Evolutionary conservation across 495 filamentous ascomycete genomes (phyloP).

Genomic region (Aspergillus egyptiacus): DNA sequence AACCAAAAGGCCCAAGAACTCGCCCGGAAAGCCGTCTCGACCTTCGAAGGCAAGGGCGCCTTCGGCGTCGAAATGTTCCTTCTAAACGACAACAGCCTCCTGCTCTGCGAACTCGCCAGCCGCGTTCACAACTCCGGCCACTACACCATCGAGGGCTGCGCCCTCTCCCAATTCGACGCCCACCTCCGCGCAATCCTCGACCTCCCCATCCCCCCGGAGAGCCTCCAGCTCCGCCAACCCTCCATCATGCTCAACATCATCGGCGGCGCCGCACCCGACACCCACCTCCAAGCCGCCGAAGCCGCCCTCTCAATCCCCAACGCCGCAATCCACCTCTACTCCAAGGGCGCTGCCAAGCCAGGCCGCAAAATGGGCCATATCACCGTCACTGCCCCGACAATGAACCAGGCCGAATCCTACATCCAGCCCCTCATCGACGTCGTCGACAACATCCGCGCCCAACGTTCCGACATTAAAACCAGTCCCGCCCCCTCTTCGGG

Average conservation of each 20-base stretch:
- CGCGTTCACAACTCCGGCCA: conserved; percentile 96
- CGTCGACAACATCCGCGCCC: conserved; percentile 58
- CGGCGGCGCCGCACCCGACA: conserved; percentile 62
- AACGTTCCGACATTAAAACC: conserved; percentile 46
- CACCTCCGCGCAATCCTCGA: conserved; percentile 84
- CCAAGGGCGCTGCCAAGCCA: conserved; percentile 75
- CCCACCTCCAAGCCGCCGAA: conserved; percentile 62
- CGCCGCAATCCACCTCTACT: conserved; percentile 80
- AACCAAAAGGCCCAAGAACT: conserved; percentile 65
- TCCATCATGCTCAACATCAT: conserved; percentile 98
- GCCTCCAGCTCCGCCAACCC: conserved; percentile 53
- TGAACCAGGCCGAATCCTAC: conserved; percentile 65
- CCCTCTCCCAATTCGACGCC: conserved; percentile 83
- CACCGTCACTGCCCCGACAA: conserved; percentile 63
- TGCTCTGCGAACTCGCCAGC: conserved; percentile 93
- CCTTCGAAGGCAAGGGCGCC: conserved; percentile 81
- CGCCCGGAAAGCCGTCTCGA: conserved; percentile 69
- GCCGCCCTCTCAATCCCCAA: conserved; percentile 56
- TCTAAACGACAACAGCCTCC: conserved; percentile 62
- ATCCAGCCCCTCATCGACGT: conserved; percentile 60
- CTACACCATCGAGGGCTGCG: conserved; percentile 92
- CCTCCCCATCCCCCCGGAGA: conserved; percentile 59
- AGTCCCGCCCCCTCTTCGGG: conserved; percentile 29
- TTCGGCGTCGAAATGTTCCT: conserved; percentile 98
- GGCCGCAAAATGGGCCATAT: conserved; percentile 95